phyloP scores from a whole-genome alignment of 108 stramenopile species.

The Chaetoceros tenuissimus region DNA sequence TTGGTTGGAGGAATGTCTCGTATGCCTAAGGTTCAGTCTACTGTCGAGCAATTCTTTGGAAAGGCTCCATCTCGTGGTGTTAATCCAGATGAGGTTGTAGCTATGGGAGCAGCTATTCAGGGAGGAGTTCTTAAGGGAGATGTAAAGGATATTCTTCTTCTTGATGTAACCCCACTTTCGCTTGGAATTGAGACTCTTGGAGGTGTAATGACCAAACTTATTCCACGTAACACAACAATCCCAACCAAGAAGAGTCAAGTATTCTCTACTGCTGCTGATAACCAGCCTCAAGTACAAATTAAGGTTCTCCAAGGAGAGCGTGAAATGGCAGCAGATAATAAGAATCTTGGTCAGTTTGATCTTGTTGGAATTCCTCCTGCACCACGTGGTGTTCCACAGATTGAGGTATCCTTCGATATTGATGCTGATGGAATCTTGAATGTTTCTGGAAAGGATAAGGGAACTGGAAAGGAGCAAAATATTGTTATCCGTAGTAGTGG shows the following conservation, averaged over 20 bases:
- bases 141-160: constrained; percentile 97
- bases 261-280: constrained; percentile 98
- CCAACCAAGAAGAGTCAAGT: constrained; percentile 99
- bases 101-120: constrained; percentile 99
- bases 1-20: constrained; percentile 99
- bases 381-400: constrained; percentile 98
- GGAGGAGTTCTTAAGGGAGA: constrained; percentile 98
- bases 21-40: constrained; percentile 99
- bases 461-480: constrained; percentile 97
- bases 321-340: constrained; percentile 99
- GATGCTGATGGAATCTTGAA: constrained; percentile 99
- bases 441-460: constrained; percentile 98
- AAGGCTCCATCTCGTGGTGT: constrained; percentile 85
- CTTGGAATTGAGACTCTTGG: constrained; percentile 99
- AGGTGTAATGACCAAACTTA: constrained; percentile 99
- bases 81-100: constrained; percentile 99
- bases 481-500: constrained; percentile 95
- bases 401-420: constrained; percentile 99
- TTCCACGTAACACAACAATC: constrained; percentile 99
- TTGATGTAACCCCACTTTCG: constrained; percentile 98
- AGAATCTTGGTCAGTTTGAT: constrained; percentile 97
- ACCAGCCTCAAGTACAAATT: constrained; percentile 93
- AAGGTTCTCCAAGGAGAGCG: constrained; percentile 99
- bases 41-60: constrained; percentile 97
- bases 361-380: constrained; percentile 98